These are phyloP conservation scores for Pseudevernia furfuracea DNA, from an alignment of 495 filamentous ascomycete species.

Conservation along the genomic window DNA sequence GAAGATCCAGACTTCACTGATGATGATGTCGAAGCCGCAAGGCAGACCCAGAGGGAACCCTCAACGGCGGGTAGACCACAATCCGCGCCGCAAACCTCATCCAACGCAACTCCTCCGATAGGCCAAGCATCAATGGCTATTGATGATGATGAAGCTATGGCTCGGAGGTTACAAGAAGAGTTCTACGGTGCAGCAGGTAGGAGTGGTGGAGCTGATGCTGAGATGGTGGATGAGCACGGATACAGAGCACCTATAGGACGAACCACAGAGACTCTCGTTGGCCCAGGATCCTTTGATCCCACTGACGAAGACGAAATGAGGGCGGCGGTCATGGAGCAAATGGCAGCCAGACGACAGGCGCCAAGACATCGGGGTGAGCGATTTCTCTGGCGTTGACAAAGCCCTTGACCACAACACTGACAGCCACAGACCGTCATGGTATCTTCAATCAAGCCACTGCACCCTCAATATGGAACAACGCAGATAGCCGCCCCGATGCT, in stretches of 20 bases:
- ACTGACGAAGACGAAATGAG: slow-evolving; percentile 53
- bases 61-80: slow-evolving; percentile 8
- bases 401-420: slow-evolving; percentile 18
- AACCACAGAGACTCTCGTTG: slow-evolving; percentile 85
- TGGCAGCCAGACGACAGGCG: slow-evolving; percentile 46
- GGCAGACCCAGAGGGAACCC: slow-evolving; percentile 2
- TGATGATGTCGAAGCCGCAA: slow-evolving; percentile 11
- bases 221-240: slow-evolving; percentile 45
- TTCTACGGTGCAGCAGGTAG: slow-evolving; percentile 57
- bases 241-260: slow-evolving; percentile 87
- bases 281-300: slow-evolving; percentile 49
- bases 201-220: slow-evolving; percentile 24
- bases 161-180: slow-evolving; percentile 83
- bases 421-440: slow-evolving; percentile 47
- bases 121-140: slow-evolving; percentile 8
- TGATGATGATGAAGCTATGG: slow-evolving; percentile 92
- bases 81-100: slow-evolving; percentile 21
- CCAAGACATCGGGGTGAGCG: slow-evolving; percentile 38
- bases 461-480: slow-evolving; percentile 67
- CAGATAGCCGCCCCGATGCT: slow-evolving; percentile 32
- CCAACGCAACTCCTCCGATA: slow-evolving; percentile 20
- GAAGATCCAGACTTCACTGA: slow-evolving; percentile 30
- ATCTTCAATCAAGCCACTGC: slow-evolving; percentile 77
- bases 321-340: slow-evolving; percentile 57
- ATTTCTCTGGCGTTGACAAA: background rate